Percentiles rank a stretch among this genome's conserved stretches.
These are phyloP conservation scores for Thecaphora frezii DNA, from an alignment of 1,284 basidiomycete genomes.

Conservation along the genomic window DNA sequence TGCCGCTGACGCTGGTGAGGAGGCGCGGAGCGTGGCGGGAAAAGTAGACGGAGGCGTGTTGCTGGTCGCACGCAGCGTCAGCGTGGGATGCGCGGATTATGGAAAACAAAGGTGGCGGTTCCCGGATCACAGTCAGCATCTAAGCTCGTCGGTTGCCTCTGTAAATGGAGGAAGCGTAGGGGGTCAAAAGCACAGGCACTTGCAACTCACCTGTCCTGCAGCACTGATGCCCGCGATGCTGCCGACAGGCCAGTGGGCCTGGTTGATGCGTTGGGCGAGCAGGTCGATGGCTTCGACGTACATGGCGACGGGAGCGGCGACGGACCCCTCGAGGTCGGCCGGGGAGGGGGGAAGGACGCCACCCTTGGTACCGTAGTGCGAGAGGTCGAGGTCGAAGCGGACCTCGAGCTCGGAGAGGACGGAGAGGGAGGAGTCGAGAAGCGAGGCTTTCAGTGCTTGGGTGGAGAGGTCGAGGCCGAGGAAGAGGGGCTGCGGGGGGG, in stretches of 20 bases:
- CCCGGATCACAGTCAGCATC: too few relatives aligned
- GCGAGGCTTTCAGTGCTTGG: constrained; percentile 73
- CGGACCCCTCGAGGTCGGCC: constrained; percentile 61
- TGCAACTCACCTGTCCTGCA: constrained; percentile 63
- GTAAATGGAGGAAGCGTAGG: constrained; percentile 7
- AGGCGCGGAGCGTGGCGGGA: constrained; percentile 66
- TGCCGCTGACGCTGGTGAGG: constrained; percentile 66
- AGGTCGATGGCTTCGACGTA: constrained; percentile 82
- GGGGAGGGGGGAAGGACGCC: constrained; percentile 23
- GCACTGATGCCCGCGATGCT: constrained; percentile 71
- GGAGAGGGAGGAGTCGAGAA: constrained; percentile 68
- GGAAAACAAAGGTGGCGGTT: too few relatives aligned
- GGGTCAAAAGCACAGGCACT: constrained; percentile 62
- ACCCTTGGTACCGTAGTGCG: constrained; percentile 71
- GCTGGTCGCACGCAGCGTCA: too few relatives aligned
- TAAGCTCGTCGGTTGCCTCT: too few relatives aligned
- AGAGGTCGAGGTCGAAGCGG: constrained; percentile 78
- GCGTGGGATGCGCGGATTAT: too few relatives aligned
- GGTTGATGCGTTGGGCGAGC: constrained; percentile 71
- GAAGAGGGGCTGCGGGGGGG: constrained; percentile 64
- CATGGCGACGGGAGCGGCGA: constrained; percentile 77
- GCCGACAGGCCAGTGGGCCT: constrained; percentile 66
- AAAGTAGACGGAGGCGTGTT: constrained; percentile 91
- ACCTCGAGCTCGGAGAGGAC: constrained; percentile 74
- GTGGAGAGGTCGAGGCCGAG: constrained; percentile 85